phyloP scores from a whole-genome alignment of 805 yeast species.

The Torulaspora franciscae region DNA sequence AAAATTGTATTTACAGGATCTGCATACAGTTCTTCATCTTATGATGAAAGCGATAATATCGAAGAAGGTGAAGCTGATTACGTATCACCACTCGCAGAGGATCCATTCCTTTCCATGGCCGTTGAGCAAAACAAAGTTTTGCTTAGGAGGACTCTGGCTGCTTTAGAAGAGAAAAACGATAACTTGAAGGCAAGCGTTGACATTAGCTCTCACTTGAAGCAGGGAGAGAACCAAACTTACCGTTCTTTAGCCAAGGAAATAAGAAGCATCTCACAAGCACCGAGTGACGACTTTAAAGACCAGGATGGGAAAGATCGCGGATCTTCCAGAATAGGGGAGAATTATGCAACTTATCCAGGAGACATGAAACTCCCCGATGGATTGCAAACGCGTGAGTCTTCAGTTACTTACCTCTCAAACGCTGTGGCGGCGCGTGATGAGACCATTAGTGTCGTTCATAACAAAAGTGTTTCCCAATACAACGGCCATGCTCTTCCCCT shows the following conservation, averaged over 20 bases:
- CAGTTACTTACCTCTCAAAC: neutral
- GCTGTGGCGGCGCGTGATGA: neutral
- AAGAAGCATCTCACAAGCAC: too few species aligned
- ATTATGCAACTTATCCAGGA: neutral
- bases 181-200: too few species aligned
- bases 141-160: conserved; percentile 12
- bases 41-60: conserved; percentile 17
- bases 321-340: neutral
- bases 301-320: neutral
- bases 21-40: conserved; percentile 23
- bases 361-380: neutral
- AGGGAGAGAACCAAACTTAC: neutral
- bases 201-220: too few species aligned
- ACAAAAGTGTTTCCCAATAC: neutral
- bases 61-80: conserved; percentile 13
- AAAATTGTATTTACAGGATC: conserved; percentile 23
- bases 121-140: conserved; percentile 6
- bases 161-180: conserved; percentile 6
- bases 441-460: neutral
- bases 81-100: conserved; percentile 21
- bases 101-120: conserved; percentile 17
- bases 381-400: neutral
- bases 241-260: too few species aligned
- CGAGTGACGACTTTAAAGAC: neutral
- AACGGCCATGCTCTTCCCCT: neutral